Base-by-base conservation (phyloP, 441 rosid species). In the Gossypium davidsonii region DNA sequence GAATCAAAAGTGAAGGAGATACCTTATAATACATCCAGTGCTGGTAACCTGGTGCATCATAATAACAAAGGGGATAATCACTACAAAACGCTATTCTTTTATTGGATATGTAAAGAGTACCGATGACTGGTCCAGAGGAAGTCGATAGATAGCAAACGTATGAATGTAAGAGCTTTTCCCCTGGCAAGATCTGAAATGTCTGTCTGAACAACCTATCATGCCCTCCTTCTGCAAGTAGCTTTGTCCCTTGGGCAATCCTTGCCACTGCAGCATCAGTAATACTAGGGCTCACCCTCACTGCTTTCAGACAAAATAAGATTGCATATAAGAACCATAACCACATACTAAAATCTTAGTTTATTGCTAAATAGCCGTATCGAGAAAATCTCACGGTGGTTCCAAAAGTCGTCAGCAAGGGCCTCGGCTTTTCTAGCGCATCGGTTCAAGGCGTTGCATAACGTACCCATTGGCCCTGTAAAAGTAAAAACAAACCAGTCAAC, bases 81-180 rank as follows among this genome's bases (percentile, higher is more conserved):
- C 97, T 89, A 49, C 87, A 87, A 67, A 92, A 92, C 49, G 91
- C 77, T 56, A 89, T 57, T 57, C 83, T 87, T 83, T 79, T 82
- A 52, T 76, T 84, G 61, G 97, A 89, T 72, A 89, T 34, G 76
- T 92, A 94, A 56, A 92, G 88, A 2, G 88, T 87, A 31, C 98
- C 94, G 11, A 84, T 84, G 72, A 88, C 88, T 59, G 95, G 97
- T 69, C 97, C 98, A 1, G 91, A 69, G 74, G 85, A 80, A 20
- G 91, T 89, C 46, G 97, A 94, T 26, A 88, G 68, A 79, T 94
- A 88, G 84, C 98, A 94, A 65, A 81, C 94, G 76, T 81, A 94
- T 15, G 95, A 76, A 48, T 89, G 86, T 70, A 87, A 17, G 67
- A 92, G 90, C 87, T 87, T 90, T 84, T 94, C 97, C 57, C 84